Evolutionary conservation across 2,329 filamentous ascomycete species (phyloP), one percentile per base, ranked within the genome.

Genomic region (Clarireedia monteithiana): DNA sequence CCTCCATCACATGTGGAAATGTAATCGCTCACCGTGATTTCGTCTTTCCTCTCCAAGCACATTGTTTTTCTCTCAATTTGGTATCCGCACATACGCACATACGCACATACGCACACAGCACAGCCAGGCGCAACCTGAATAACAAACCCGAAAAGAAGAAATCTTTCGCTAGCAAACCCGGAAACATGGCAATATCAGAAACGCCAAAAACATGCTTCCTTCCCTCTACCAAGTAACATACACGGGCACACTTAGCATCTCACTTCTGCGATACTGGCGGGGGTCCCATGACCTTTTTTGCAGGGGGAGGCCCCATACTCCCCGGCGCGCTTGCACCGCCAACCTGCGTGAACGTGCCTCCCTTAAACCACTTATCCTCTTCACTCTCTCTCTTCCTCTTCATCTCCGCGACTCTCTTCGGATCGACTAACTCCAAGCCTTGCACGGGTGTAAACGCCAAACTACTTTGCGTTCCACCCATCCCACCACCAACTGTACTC

Each of bases 331-430:
- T 59, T 59, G 78, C 76, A 6, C 75, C 74, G 9, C 84, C 84
- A 55, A 95, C 81, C 70, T 96, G 91, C 7, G 94, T 96, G 68
- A 99, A 99, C 0, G 89, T 91, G n/a, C 94, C 94, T 48, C 90
- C 89, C 72, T 94, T 95, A 77, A 99, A 99, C 86, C 91, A 99
- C 39, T 90, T 79, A 69, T 97, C 92, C 69, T 96, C 90, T 61
- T 97, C 94, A 0, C 90, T 91, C 70, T 96, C 95, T 61, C 91
- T 79, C 76, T 97, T 97, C 65, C 90, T 81, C 68, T 81, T 91
- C 70, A 95, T 80, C 74, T 96, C 91, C 6, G 89, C 88, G 64
- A 91, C 85, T 56, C 88, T 83, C 75, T 94, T 96, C 23, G 94
- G 94, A 70, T 97, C 92, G 6, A 97, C 91, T 12, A 99, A 80